phyloP scores from a whole-genome alignment of 2,329 filamentous ascomycete genomes.

The Plectosphaerella sp. region DNA sequence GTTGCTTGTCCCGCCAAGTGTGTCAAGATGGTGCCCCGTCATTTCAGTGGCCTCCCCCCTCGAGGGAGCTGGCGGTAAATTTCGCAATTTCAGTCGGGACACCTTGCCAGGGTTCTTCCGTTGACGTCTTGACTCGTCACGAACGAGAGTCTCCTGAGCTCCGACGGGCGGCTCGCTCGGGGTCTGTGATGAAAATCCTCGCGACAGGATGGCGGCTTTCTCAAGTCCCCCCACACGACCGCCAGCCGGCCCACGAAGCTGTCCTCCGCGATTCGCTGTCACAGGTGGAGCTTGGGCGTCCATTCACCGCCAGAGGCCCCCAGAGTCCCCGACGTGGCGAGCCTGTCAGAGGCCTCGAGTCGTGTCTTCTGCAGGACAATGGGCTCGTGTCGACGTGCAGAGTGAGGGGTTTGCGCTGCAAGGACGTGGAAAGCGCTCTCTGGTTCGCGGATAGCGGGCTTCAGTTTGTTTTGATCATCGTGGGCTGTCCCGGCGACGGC shows the following conservation, averaged over 20 bases:
- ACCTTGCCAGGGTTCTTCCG: too few species aligned
- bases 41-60: too few species aligned
- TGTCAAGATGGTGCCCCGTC: not conserved
- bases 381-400: slow-evolving; percentile 12
- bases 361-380: slow-evolving; percentile 22
- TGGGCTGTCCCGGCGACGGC: not conserved
- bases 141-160: too few species aligned
- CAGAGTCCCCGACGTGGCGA: slow-evolving; percentile 3
- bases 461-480: slow-evolving; percentile 11
- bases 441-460: not conserved
- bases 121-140: too few species aligned
- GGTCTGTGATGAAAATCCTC: too few species aligned
- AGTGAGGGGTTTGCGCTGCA: slow-evolving; percentile 1
- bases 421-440: not conserved
- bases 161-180: too few species aligned
- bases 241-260: not conserved
- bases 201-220: not conserved
- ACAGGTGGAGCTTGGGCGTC: slow-evolving; percentile 9
- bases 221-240: not conserved
- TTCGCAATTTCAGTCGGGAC: too few species aligned
- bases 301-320: slow-evolving; percentile 7
- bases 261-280: slow-evolving; percentile 20
- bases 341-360: slow-evolving; percentile 24
- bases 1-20: not conserved
- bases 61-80: too few species aligned